Evolutionary conservation across 441 rosid genomes (phyloP).

Genomic region (Populus hybrid): DNA sequence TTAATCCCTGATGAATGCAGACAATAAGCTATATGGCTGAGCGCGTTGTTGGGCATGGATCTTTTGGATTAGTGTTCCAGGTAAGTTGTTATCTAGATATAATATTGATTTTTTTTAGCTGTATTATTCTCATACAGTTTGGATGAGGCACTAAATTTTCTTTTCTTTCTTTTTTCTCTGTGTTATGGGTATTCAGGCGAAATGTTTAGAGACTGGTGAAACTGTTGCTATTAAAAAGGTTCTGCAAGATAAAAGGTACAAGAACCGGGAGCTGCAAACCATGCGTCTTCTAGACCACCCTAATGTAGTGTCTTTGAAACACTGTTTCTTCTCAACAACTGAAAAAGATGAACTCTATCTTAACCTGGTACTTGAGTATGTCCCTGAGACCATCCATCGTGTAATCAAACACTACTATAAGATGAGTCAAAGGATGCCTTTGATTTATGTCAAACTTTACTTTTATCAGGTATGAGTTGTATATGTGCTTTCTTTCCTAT

Average conservation of each 20-base stretch:
- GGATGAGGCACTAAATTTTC: not conserved
- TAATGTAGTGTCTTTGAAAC: conserved; percentile 66
- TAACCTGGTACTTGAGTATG: conserved; percentile 74
- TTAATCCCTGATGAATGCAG: conserved; percentile 28
- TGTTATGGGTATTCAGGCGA: conserved; percentile 41
- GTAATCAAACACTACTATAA: conserved; percentile 68
- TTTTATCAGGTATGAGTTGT: conserved; percentile 50
- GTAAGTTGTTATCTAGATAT: conserved; percentile 20
- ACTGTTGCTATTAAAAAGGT: conserved; percentile 43
- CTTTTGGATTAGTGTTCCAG: conserved; percentile 77
- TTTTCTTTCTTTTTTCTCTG: not conserved
- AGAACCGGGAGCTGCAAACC: conserved; percentile 72
- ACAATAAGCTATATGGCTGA: conserved; percentile 83
- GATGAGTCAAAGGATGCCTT: conserved; percentile 66
- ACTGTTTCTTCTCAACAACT: conserved; percentile 79
- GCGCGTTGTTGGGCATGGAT: conserved; percentile 69
- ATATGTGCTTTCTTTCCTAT: not conserved
- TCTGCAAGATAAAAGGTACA: conserved; percentile 77
- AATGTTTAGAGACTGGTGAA: conserved; percentile 69
- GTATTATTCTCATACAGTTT: not conserved
- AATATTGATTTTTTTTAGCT: conserved; percentile 1
- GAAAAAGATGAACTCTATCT: conserved; percentile 71
- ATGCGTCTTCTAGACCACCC: conserved; percentile 79
- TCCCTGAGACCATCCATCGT: conserved; percentile 65
- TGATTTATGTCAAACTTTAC: conserved; percentile 65